These are phyloP conservation scores for Trichoderma reesei DNA, from an alignment of 495 filamentous ascomycete genomes.

Conservation along the genomic window DNA sequence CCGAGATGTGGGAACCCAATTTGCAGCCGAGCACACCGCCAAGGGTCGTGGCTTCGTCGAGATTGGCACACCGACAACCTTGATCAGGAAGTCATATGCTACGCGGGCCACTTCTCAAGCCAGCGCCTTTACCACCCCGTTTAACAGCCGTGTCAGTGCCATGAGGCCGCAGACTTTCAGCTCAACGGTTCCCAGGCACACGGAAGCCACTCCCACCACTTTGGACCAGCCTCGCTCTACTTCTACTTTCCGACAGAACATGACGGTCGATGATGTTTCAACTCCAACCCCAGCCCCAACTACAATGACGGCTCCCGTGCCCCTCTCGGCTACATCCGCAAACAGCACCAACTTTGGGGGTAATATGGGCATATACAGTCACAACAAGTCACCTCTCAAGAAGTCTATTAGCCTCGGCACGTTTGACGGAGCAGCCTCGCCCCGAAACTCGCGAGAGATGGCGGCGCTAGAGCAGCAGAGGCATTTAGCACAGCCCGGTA, in stretches of 20 bases:
- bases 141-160: constrained; percentile 14
- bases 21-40: constrained; percentile 36
- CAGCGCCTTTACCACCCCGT: constrained; percentile 50
- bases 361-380: constrained; percentile 67
- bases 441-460: constrained; percentile 45
- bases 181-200: constrained; percentile 18
- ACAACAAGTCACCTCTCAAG: constrained; percentile 71
- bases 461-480: constrained; percentile 35
- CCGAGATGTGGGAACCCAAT: constrained; percentile 77
- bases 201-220: constrained; percentile 13
- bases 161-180: constrained; percentile 26
- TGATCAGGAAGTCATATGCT: constrained; percentile 72
- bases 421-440: constrained; percentile 28
- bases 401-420: constrained; percentile 46
- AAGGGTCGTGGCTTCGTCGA: constrained; percentile 49
- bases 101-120: constrained; percentile 82
- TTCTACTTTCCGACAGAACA: constrained; percentile 15
- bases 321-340: constrained; percentile 12
- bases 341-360: constrained; percentile 43
- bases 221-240: constrained; percentile 15
- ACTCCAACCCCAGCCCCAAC: background rate
- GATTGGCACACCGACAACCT: constrained; percentile 64
- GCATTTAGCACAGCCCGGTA: constrained; percentile 4
- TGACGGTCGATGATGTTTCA: background rate
- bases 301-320: background rate